Conservation (phyloP, 306 rosid species). For the Medicago ruthenica region DNA sequence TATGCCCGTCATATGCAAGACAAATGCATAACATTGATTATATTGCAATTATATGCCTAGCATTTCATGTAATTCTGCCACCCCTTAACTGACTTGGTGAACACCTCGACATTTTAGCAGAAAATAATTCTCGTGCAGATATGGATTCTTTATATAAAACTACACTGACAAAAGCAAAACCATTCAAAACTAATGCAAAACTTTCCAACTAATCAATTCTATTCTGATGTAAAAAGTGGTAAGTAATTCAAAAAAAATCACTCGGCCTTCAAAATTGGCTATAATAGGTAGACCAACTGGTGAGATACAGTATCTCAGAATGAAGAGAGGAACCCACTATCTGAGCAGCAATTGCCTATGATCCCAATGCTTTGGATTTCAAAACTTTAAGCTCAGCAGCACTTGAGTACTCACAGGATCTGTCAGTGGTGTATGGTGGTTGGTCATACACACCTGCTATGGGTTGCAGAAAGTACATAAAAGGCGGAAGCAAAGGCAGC, state of each 20-base stretch:
- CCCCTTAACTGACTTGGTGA: conserved; percentile 44
- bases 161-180: conserved; percentile 39
- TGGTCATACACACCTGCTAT: not conserved
- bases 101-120: conserved; percentile 37
- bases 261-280: conserved; percentile 32
- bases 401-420: conserved; percentile 36
- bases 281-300: conserved; percentile 20
- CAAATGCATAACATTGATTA: conserved; percentile 6
- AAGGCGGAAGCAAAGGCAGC: not conserved
- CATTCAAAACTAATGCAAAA: conserved; percentile 42
- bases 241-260: conserved; percentile 38
- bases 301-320: conserved; percentile 31
- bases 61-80: conserved; percentile 22
- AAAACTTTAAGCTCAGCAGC: conserved; percentile 32
- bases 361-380: conserved; percentile 40
- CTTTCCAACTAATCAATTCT: conserved; percentile 46
- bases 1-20: conserved; percentile 26
- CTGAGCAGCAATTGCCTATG: conserved; percentile 37
- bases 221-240: conserved; percentile 38
- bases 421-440: conserved; percentile 24
- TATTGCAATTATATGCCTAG: conserved; percentile 36
- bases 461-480: conserved; percentile 14
- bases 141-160: conserved; percentile 38
- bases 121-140: conserved; percentile 37
- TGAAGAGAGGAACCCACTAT: conserved; percentile 27